Base-by-base conservation (phyloP, 139 green algal genomes). In the Picochlorum sp. region DNA sequence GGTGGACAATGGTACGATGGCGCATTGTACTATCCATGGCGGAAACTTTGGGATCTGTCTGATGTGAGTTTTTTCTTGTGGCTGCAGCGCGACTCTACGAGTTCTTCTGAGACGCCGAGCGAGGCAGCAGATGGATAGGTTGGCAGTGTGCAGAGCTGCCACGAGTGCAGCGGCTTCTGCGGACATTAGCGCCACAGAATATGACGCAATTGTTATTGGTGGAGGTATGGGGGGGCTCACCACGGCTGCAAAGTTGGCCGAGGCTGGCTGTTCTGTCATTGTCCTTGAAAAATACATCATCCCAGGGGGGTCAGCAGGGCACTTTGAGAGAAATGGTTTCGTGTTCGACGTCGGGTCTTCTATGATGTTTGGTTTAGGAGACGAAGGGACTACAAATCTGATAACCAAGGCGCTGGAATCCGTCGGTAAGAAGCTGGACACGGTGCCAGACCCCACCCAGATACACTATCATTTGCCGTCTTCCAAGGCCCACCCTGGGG, bases 291-390 rank as follows among this genome's bases (percentile, higher is more conserved):
- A 91, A 76, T 97, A 97, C 70, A 64, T 96, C 31, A 86, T 97
- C 11, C 91, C 90, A 13, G 90, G 90, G 31, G 92, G 92, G 66
- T 90, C 77, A 49, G 90, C 92, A 2, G 92, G 77, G 6, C 86
- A 87, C 70, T 98, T 83, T 72, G 81, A 94, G 63, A 72, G 89
- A 4, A 75, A 96, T 49, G 92, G 92, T 52, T 98, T 89, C 79
- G 92, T 72, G 13, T 98, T 98, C 77, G 92, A 98, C 68, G 92
- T 98, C 7, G 87, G 56, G 15, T 87, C 76, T 15, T 90, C 77
- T 65, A 97, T 98, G 90, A 98, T 98, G 92, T 98, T 98, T 81
- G 92, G 92, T 20, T 84, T 98, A 47, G 91, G 90, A 15, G 62
- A 88, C 11, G 47, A 88, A 63, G 92, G 92, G 54, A 94, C 81